phyloP scores from a whole-genome alignment of 2,329 filamentous ascomycete genomes.

The Leptographium lundbergii region DNA sequence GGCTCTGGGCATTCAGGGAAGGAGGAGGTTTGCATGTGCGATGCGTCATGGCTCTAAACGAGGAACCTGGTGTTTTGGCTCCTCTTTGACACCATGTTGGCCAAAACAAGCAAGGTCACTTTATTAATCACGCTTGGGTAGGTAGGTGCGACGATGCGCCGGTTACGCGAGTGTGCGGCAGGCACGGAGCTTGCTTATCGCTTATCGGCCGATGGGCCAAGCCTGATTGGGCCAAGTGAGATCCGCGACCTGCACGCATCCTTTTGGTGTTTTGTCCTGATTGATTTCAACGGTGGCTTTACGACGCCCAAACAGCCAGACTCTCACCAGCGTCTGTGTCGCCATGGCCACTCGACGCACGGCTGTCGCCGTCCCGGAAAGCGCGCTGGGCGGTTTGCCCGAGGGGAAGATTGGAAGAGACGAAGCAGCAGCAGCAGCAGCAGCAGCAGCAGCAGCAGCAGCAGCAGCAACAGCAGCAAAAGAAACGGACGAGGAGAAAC shows the following conservation, averaged over 20 bases:
- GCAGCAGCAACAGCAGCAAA: constrained; percentile 31
- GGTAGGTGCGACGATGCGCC: background rate
- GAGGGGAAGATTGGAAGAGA: background rate
- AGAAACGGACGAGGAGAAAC: background rate
- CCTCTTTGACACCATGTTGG: background rate
- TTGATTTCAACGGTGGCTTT: background rate
- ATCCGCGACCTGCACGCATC: background rate
- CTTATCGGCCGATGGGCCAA: background rate
- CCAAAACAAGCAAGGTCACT: background rate
- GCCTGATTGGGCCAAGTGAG: background rate
- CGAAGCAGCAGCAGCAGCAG: constrained; percentile 1
- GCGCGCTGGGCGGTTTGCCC: background rate
- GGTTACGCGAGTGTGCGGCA: background rate
- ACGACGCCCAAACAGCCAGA: background rate
- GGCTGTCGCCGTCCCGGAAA: constrained; percentile 1
- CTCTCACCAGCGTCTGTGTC: background rate
- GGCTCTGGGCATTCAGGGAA: background rate
- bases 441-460: constrained; percentile 32
- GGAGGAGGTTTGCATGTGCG: background rate
- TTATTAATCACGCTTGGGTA: background rate
- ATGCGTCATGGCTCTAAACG: background rate
- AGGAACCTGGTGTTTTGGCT: background rate
- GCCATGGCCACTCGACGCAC: constrained; percentile 8
- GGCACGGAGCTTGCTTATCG: background rate
- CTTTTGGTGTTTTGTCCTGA: background rate